Evolutionary conservation across 2,329 filamentous ascomycete species (phyloP).

Genomic region (Cercospora sp.): DNA sequence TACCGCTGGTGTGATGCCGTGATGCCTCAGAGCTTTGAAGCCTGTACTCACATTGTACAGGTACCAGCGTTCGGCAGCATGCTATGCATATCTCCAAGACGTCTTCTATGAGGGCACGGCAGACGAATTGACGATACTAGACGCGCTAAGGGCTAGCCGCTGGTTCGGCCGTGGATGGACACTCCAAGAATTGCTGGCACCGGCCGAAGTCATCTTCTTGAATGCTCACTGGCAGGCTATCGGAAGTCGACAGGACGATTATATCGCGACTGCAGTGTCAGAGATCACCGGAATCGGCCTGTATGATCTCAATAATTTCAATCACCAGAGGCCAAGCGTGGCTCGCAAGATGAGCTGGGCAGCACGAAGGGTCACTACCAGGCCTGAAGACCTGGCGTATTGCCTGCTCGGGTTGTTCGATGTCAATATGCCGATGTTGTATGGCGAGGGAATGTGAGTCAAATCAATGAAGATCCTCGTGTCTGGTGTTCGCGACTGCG

Average conservation of each 20-base stretch:
- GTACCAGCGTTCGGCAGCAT: constrained; percentile 5
- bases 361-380: constrained; percentile 13
- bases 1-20: constrained; percentile 3
- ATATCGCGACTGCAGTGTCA: constrained; percentile 13
- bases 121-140: neutral
- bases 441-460: constrained; percentile 12
- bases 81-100: constrained; percentile 18
- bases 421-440: constrained; percentile 41
- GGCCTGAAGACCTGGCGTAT: constrained; percentile 47
- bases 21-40: neutral
- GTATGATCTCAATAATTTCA: constrained; percentile 15
- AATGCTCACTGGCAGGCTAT: constrained; percentile 18
- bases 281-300: constrained; percentile 21
- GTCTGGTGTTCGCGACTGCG: neutral
- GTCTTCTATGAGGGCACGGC: neutral
- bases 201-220: constrained; percentile 21
- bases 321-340: constrained; percentile 4
- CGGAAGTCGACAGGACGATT: constrained; percentile 16
- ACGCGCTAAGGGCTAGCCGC: neutral
- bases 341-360: constrained; percentile 27
- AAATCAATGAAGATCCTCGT: neutral
- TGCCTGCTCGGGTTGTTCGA: constrained; percentile 48
- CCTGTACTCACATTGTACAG: neutral
- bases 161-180: constrained; percentile 28
- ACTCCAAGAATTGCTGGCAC: constrained; percentile 30